These are phyloP conservation scores for Pythium myriotylum DNA, from an alignment of 352 stramenopile species.

Conservation along the genomic window DNA sequence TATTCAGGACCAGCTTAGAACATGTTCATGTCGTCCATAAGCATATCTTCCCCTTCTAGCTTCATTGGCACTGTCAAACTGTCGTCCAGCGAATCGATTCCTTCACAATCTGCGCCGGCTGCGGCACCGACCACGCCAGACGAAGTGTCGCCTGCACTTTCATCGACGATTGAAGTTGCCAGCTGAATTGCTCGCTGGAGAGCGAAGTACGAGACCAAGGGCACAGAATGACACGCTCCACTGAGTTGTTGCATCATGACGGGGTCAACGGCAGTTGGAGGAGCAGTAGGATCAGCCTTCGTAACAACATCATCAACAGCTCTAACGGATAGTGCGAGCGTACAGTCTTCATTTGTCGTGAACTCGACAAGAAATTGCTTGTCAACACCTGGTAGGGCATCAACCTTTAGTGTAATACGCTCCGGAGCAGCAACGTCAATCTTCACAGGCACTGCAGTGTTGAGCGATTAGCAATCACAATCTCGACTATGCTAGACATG, in stretches of 20 bases:
- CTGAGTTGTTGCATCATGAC: conserved; percentile 56
- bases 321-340: conserved; percentile 66
- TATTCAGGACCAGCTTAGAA: conserved; percentile 45
- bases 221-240: conserved; percentile 69
- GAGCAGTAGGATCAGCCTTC: conserved; percentile 23
- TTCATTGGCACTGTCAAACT: conserved; percentile 79
- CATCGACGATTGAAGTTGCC: background rate
- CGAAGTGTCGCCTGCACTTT: background rate
- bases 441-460: conserved; percentile 62
- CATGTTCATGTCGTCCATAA: conserved; percentile 87
- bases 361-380: conserved; percentile 78
- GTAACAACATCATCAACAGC: conserved; percentile 39
- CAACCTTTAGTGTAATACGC: conserved; percentile 79
- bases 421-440: conserved; percentile 80
- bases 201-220: conserved; percentile 76
- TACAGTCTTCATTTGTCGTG: conserved; percentile 61
- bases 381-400: conserved; percentile 49
- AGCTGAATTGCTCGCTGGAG: conserved; percentile 49
- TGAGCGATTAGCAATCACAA: background rate
- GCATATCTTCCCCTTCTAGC: conserved; percentile 81
- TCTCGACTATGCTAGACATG: too few species aligned
- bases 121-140: conserved; percentile 4
- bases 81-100: conserved; percentile 75
- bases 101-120: conserved; percentile 68
- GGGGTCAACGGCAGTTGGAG: conserved; percentile 39